Conservation (phyloP, 441 rosid species). For the Syzygium malaccense region DNA sequence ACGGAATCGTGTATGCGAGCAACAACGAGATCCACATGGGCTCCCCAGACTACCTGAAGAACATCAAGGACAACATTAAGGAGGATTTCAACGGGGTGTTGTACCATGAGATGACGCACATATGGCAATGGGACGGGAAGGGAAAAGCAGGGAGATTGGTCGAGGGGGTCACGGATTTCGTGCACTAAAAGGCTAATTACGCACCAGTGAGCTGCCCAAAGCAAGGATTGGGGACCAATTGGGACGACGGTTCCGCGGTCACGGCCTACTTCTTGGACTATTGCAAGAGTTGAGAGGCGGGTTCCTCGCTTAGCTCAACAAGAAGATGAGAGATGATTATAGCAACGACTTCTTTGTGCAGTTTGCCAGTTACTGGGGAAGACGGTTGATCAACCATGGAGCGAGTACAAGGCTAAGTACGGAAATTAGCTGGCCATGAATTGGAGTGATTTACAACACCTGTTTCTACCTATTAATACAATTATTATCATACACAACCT, state of each 20-base stretch:
- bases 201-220: background rate
- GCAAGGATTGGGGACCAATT: background rate
- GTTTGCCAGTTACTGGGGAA: no score
- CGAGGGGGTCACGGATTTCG: constrained; percentile 16
- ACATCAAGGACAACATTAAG: constrained; percentile 2
- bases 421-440: no score
- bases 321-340: background rate
- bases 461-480: no score
- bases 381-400: no score
- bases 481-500: no score
- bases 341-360: no score
- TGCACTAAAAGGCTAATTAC: background rate
- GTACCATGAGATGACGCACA: constrained; percentile 31
- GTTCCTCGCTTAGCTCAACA: background rate
- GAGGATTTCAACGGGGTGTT: constrained; percentile 29
- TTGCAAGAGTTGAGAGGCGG: background rate
- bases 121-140: constrained; percentile 21
- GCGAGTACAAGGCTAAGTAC: no score
- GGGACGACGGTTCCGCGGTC: background rate
- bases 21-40: constrained; percentile 13
- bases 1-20: background rate
- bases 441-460: no score
- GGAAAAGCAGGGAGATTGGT: constrained; percentile 6
- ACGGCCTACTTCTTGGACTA: constrained; percentile 5
- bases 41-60: constrained; percentile 9